These are phyloP conservation scores for Phytophthora vignae DNA, from an alignment of 352 stramenopile species.

Conservation along the genomic window DNA sequence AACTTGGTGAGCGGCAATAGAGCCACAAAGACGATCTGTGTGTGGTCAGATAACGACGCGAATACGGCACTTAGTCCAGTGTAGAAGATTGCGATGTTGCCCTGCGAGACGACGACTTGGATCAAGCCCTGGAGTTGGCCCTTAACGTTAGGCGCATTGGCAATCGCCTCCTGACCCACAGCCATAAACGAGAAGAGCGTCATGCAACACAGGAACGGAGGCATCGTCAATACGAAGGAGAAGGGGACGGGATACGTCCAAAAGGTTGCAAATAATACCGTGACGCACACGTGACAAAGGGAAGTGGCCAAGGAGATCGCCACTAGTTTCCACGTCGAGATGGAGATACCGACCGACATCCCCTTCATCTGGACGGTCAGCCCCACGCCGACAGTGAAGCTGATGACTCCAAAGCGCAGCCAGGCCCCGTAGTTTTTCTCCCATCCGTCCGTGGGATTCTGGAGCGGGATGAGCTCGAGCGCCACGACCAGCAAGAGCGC, in stretches of 20 bases:
- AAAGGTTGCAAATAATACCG: not conserved
- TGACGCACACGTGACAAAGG: conserved; percentile 6
- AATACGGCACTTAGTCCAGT: conserved; percentile 5
- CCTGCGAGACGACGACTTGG: conserved; percentile 2
- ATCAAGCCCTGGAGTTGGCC: not conserved
- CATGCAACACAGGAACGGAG: conserved; percentile 1
- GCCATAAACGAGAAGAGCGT: not conserved
- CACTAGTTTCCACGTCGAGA: not conserved
- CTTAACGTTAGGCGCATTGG: not conserved
- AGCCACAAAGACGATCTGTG: conserved; percentile 1
- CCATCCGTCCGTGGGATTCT: conserved; percentile 8
- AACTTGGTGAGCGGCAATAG: conserved; percentile 1
- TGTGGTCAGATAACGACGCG: not conserved
- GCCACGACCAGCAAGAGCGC: conserved; percentile 2
- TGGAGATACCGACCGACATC: not conserved
- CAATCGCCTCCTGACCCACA: conserved; percentile 1
- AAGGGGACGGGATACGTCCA: conserved; percentile 14
- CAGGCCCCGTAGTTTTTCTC: conserved; percentile 7
- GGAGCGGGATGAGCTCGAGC: conserved; percentile 15
- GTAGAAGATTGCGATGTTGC: conserved; percentile 5
- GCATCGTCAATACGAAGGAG: conserved; percentile 8
- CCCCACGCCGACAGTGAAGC: conserved; percentile 5
- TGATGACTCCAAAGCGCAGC: conserved; percentile 13
- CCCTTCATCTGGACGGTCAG: conserved; percentile 13
- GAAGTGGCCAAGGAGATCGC: not conserved